Evolutionary conservation across 164 flowering plant genomes (phyloP), one percentile per base, ranked within the genome.

Genomic region (Tetrastigma voinierianum): DNA sequence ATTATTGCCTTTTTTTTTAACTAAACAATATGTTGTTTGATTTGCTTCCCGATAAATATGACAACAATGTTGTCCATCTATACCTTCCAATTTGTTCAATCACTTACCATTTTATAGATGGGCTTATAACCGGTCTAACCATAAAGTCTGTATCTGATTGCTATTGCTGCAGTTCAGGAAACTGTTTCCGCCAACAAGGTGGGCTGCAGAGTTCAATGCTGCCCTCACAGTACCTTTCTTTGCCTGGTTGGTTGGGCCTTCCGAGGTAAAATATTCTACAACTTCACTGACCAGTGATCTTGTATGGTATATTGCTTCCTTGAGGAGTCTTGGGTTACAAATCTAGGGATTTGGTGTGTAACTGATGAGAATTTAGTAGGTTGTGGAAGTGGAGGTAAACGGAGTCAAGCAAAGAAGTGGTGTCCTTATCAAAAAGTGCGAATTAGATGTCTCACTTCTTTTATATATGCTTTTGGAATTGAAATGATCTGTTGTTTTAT

Each of bases 121-220:
- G 40, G 40, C 6, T 7, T 4, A 32, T 2, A 7, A 32, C n/a
- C n/a, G 7, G 6, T 32, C 40, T 32, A 32, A 32, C 40, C 40
- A 32, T 32, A 32, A 32, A 7, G 40, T 32, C 40, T 32, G 13
- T 17, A 21, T n/a, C 0, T 44, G 18, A 9, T 15, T 51, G 9
- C 7, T 47, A 18, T 48, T 48, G 45, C 2, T 78, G 76, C 93
- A 95, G 99, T 92, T 96, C 51, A 81, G 90, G 72, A 96, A 90
- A 77, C 68, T 96, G 66, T 90, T 96, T 82, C 99, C 99, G 16
- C 99, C 96, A 44, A 88, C 98, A 5, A 92, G 78, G 68, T 92
- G 97, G 97, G 95, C 93, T 1, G 93, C 85, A 16, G 98, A 90
- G 80, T 90, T 96, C 83, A 92, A 92, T 79, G 99, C 98, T 47